These are phyloP conservation scores for Poa pratensis DNA, from an alignment of 176 grass and related monocot genomes.

Conservation along the genomic window DNA sequence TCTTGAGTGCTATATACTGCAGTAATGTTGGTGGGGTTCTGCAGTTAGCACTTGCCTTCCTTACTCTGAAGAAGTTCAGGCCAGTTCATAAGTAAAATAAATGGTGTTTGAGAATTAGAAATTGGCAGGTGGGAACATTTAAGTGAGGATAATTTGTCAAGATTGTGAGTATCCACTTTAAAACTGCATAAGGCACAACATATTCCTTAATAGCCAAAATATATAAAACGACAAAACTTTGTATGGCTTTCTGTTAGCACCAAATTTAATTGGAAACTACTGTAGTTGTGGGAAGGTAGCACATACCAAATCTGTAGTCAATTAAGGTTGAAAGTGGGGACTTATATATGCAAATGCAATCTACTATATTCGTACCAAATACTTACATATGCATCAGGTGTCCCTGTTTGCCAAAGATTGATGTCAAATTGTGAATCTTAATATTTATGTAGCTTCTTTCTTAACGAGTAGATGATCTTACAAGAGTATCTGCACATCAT, in stretches of 20 bases:
- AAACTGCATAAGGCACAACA: background rate
- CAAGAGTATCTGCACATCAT: background rate
- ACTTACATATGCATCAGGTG: background rate
- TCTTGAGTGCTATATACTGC: slow-evolving; percentile 24
- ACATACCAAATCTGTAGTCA: slow-evolving; percentile 19
- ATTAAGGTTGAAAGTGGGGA: background rate
- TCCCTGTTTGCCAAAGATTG: slow-evolving; percentile 24
- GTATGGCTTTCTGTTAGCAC: background rate
- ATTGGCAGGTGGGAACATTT: background rate
- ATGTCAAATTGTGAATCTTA: slow-evolving; percentile 28
- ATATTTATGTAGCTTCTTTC: slow-evolving; percentile 16
- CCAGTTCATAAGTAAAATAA: slow-evolving; percentile 3
- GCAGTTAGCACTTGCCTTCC: slow-evolving; percentile 15
- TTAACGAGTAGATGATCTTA: slow-evolving; percentile 23
- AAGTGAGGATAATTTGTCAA: slow-evolving; percentile 29
- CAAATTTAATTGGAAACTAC: slow-evolving; percentile 3
- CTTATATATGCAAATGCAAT: slow-evolving; percentile 11
- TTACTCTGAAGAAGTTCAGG: slow-evolving; percentile 16
- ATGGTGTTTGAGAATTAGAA: background rate
- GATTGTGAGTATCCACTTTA: slow-evolving; percentile 20
- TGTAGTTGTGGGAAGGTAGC: slow-evolving; percentile 2
- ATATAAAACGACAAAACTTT: background rate
- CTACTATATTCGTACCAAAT: background rate
- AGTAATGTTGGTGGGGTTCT: slow-evolving; percentile 5
- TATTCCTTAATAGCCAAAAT: slow-evolving; percentile 7